These are phyloP conservation scores for Metschnikowia vanudenii DNA, from an alignment of 805 yeast species.

Conservation along the genomic window DNA sequence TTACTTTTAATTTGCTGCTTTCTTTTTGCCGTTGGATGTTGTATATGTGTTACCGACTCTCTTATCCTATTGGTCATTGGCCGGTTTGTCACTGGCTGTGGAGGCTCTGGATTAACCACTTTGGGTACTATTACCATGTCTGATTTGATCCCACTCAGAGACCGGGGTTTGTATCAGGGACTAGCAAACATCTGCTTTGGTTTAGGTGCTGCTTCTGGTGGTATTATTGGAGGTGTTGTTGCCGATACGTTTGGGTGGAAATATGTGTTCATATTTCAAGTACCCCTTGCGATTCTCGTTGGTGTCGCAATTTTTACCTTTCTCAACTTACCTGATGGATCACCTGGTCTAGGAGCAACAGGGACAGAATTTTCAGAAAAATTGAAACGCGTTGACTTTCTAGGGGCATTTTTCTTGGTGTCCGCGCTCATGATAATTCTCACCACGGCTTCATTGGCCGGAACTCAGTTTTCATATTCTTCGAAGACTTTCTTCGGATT, in stretches of 20 bases:
- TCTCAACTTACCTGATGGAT: conserved; percentile 51
- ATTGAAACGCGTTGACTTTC: conserved; percentile 46
- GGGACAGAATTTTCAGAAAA: conserved; percentile 48
- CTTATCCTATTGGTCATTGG: conserved; percentile 51
- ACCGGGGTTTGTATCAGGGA: conserved; percentile 83
- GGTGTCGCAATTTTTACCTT: conserved; percentile 36
- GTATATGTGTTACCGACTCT: conserved; percentile 55
- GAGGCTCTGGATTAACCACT: conserved; percentile 86
- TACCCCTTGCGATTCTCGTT: conserved; percentile 44
- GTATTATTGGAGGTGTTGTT: conserved; percentile 51
- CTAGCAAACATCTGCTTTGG: conserved; percentile 74
- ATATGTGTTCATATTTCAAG: conserved; percentile 40
- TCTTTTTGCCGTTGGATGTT: conserved; percentile 54
- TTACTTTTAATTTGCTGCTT: conserved; percentile 50
- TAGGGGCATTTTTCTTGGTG: conserved; percentile 45
- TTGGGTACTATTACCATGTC: conserved; percentile 72
- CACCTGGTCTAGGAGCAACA: conserved; percentile 53
- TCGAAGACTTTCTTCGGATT: conserved; percentile 40
- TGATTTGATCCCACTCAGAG: conserved; percentile 72
- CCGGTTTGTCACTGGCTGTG: conserved; percentile 77
- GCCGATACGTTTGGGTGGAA: conserved; percentile 56
- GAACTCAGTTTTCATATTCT: conserved; percentile 50
- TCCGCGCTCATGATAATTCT: conserved; percentile 55
- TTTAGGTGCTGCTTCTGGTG: conserved; percentile 55
- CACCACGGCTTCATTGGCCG: conserved; percentile 66